Evolutionary conservation across 306 rosid species (phyloP), one percentile per base, ranked within the genome.

Genomic region (Glycine latifolia): DNA sequence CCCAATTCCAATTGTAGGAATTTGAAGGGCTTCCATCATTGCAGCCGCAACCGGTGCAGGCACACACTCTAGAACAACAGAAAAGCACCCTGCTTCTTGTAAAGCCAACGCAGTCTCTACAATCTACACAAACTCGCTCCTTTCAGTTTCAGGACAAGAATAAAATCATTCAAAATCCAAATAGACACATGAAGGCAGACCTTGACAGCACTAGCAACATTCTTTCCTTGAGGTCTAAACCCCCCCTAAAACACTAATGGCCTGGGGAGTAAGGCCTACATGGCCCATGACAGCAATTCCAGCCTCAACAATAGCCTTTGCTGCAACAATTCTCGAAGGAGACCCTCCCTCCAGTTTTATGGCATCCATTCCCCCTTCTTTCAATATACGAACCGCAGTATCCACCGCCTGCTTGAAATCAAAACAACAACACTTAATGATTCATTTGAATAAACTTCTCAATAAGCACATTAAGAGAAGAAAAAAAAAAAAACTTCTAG

Each of bases 251-350:
- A 91, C 99, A 79, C 99, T 93, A 55, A 95, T 90, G 52, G 99
- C 97, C 77, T 95, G 98, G 3, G 99, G 98, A 61, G 99, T 95
- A 78, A 95, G 97, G 4, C 98, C 99, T 2, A 93, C 98, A 69
- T 93, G 98, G 74, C 99, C 99, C 81, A 95, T 93, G 33, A 91
- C 97, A 0, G 96, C 99, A 81, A 95, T 93, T 81, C 99, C 99
- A 43, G 98, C 88, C 77, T 95, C 97, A 14, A 95, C 97, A 58
- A 95, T 85, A 35, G 92, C 87, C 76, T 84, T 93, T 31, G 97
- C 97, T 2, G 95, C 97, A 33, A 79, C 85, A 41, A 95, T 88
- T 76, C 99, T 92, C 10, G 97, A 87, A 79, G 93, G 89, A 0
- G 98, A 55, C 4, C 91, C 99, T 85, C 92, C 99, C 90, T 93